Conservation (phyloP, 192 early-diverging fungal genomes). For the Podila clonocystis region DNA sequence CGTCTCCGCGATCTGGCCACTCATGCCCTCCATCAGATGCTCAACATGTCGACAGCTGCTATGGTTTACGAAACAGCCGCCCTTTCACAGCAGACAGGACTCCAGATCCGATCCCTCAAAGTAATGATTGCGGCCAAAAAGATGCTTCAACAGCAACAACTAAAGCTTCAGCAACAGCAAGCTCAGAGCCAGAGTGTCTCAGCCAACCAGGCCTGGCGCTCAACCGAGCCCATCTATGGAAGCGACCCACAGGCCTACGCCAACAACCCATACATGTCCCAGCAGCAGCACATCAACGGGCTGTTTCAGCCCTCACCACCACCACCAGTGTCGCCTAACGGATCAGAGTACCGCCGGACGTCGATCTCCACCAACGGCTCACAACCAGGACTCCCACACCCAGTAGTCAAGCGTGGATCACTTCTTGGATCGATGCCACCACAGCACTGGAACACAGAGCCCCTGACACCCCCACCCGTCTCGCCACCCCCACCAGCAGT, state of each 20-base stretch:
- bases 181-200: conserved; percentile 24
- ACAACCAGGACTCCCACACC: conserved; percentile 24
- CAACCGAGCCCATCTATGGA: background rate
- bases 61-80: conserved; percentile 74
- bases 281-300: conserved; percentile 37
- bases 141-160: conserved; percentile 65
- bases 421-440: conserved; percentile 16
- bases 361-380: conserved; percentile 11
- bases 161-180: conserved; percentile 49
- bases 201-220: conserved; percentile 11
- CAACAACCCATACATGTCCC: conserved; percentile 10
- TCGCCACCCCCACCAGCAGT: conserved; percentile 27
- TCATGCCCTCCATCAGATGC: conserved; percentile 69
- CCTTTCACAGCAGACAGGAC: conserved; percentile 71
- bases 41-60: conserved; percentile 69
- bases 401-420: conserved; percentile 21
- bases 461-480: conserved; percentile 39
- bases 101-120: conserved; percentile 67
- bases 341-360: conserved; percentile 23
- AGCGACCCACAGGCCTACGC: background rate
- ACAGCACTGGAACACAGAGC: conserved; percentile 44
- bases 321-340: conserved; percentile 30
- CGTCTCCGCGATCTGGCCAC: conserved; percentile 64
- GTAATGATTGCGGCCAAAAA: conserved; percentile 65
- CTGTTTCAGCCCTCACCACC: conserved; percentile 43